Conservation (phyloP, 257 asterid genomes). For the Solanum chiquidenum region DNA sequence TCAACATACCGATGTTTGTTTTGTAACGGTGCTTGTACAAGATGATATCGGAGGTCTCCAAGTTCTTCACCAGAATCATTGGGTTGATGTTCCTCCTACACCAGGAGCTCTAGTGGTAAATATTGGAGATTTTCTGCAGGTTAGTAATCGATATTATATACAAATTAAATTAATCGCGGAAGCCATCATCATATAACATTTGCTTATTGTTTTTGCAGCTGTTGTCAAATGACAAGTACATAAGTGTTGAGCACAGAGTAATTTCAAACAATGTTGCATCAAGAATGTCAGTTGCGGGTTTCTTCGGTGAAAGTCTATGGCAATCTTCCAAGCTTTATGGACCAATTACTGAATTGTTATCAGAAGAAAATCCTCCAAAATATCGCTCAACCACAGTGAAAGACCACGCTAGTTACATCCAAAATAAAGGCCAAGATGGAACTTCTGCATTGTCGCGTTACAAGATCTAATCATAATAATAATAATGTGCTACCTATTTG, state of each 20-base stretch:
- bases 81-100: conserved; percentile 43
- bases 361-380: conserved; percentile 36
- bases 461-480: conserved; percentile 2
- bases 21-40: conserved; percentile 31
- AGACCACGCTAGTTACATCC: conserved; percentile 25
- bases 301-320: conserved; percentile 27
- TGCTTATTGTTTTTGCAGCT: conserved; percentile 22
- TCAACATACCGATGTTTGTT: conserved; percentile 13
- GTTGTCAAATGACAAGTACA: conserved; percentile 47
- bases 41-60: conserved; percentile 60
- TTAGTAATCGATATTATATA: neutral
- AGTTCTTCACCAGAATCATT: conserved; percentile 20
- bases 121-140: conserved; percentile 65
- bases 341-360: conserved; percentile 43
- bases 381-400: conserved; percentile 31
- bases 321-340: conserved; percentile 30
- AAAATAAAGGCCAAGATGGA: conserved; percentile 31
- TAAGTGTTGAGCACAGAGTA: conserved; percentile 49
- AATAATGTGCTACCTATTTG: too few species aligned
- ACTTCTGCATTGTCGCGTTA: conserved; percentile 30
- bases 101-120: conserved; percentile 48
- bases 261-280: conserved; percentile 38
- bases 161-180: too few species aligned
- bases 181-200: neutral
- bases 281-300: conserved; percentile 50